Evolutionary conservation across 2,329 filamentous ascomycete genomes (phyloP).

Genomic region (Pseudocercospora pini-densiflorae): DNA sequence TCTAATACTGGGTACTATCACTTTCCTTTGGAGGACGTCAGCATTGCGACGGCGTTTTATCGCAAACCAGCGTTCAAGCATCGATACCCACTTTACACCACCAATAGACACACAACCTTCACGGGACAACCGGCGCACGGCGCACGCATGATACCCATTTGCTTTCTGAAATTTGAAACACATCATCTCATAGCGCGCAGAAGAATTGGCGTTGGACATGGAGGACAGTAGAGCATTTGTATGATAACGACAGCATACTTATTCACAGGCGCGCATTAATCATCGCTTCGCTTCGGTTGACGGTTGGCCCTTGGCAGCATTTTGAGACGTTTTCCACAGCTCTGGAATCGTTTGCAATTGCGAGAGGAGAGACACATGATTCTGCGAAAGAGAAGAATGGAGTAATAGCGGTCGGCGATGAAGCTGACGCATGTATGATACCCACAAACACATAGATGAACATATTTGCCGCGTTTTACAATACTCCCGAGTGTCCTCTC

Average conservation of each 20-base stretch:
- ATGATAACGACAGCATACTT: conserved; percentile 16
- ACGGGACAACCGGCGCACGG: conserved; percentile 30
- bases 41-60: conserved; percentile 29
- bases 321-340: background rate
- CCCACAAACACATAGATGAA: conserved; percentile 12
- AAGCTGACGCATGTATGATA: conserved; percentile 11
- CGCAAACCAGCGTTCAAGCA: conserved; percentile 21
- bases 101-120: conserved; percentile 31
- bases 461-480: conserved; percentile 12
- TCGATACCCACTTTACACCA: conserved; percentile 21
- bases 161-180: conserved; percentile 16
- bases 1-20: conserved; percentile 21
- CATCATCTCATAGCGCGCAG: conserved; percentile 7
- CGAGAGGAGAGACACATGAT: conserved; percentile 5
- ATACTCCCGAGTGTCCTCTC: background rate
- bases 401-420: background rate
- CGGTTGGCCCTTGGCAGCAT: background rate
- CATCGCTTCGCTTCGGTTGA: conserved; percentile 6
- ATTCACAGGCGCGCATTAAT: conserved; percentile 5
- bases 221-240: conserved; percentile 7
- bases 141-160: conserved; percentile 33
- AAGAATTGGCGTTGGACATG: conserved; percentile 5
- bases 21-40: conserved; percentile 24
- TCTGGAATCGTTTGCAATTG: background rate
- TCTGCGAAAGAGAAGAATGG: background rate